These are phyloP conservation scores for Coniochaeta sp. DNA, from an alignment of 2,329 filamentous ascomycete species.

Conservation along the genomic window DNA sequence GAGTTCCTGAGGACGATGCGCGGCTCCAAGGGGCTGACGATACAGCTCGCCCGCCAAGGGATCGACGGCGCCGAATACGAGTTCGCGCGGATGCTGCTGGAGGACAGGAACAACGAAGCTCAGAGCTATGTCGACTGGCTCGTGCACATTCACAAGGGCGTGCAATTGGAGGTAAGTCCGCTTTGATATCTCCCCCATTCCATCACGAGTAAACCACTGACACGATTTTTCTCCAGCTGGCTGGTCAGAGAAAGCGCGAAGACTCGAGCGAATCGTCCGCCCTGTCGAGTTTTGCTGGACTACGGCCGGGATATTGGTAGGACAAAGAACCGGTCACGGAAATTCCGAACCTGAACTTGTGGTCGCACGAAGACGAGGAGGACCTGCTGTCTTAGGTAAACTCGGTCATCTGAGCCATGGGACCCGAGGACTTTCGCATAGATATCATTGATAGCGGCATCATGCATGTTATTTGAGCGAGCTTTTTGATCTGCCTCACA, in stretches of 20 bases:
- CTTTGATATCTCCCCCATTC: slow-evolving; percentile 4
- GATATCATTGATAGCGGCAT: background rate
- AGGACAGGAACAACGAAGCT: slow-evolving; percentile 95
- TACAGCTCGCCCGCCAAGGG: slow-evolving; percentile 87
- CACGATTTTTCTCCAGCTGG: slow-evolving; percentile 42
- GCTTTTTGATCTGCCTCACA: too few relatives aligned
- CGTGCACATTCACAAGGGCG: slow-evolving; percentile 86
- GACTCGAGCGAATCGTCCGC: slow-evolving; percentile 43
- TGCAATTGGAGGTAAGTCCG: slow-evolving; percentile 75
- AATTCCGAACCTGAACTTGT: background rate
- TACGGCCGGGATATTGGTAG: slow-evolving; percentile 23
- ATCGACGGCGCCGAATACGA: slow-evolving; percentile 95
- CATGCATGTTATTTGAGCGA: background rate
- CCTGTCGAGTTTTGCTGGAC: slow-evolving; percentile 29
- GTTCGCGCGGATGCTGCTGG: slow-evolving; percentile 83
- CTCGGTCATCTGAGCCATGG: background rate
- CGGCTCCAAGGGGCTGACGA: slow-evolving; percentile 78
- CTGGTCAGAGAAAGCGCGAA: slow-evolving; percentile 66
- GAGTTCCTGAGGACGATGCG: slow-evolving; percentile 76
- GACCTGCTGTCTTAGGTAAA: background rate
- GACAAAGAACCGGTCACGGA: background rate
- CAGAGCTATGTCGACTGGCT: slow-evolving; percentile 99
- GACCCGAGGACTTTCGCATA: too few relatives aligned
- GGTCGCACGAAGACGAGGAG: background rate
- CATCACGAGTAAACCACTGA: slow-evolving; percentile 6